Base-by-base conservation (phyloP, 257 asterid species). In the Anisodus tanguticus region DNA sequence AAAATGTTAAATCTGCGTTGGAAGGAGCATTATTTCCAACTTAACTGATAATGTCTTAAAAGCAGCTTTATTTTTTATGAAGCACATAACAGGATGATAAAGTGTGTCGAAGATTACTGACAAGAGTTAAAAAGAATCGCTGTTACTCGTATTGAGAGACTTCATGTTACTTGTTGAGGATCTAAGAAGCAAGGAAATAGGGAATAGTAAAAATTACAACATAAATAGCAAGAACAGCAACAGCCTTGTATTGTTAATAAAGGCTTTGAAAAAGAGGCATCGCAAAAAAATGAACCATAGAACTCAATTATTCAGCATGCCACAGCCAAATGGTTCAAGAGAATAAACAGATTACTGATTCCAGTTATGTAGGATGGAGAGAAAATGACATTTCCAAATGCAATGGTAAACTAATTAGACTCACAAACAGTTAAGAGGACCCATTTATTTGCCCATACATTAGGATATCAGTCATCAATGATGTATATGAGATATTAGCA, bases 21-120 rank as follows among this genome's bases (percentile, higher is more conserved):
- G 8, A 49, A 22, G 43, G 70, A 64, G 39, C 70, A 64, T 64
- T 26, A 74, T 74, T 74, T 74, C 62, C 81, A 74, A 10, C 45
- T 51, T 49, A 74, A 26, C 15, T 12, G 81, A 51, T 51, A 26
- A 72, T 19, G 59, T 47, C 58, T 72, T 53, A 72, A 47, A 47
- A 47, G 59, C 80, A 72, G 80, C 59, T 72, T 15, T 72, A 45
- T 47, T 72, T 47, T 72, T 72, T 0, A 2, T n/a, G 8, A 47
- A 72, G 1, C 80, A 45, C 41, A 19, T 19, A 43, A 72, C 35
- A 72, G 59, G 80, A 10, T 19, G 80, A 11, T 6, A 74, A 76
- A 51, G 47, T 2, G 81, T 22, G 60, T 49, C 17, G 22, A 49
- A 49, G 60, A 49, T 74, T 49, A 74, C 41, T 0, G 62, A 47